phyloP scores from a whole-genome alignment of 352 stramenopile genomes.

The Pythium coloratum region DNA sequence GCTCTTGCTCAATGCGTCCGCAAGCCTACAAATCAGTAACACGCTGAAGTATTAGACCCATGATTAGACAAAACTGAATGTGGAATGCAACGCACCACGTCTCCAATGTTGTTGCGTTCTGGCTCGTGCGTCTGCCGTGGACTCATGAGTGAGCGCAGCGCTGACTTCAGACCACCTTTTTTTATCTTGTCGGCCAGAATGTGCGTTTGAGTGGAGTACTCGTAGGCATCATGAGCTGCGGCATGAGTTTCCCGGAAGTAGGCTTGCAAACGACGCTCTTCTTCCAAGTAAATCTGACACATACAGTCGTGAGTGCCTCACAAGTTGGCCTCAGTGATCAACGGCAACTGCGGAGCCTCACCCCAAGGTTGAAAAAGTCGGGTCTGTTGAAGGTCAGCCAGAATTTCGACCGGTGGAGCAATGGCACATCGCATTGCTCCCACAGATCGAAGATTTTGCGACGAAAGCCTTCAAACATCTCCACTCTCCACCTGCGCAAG shows the following conservation, averaged over 20 bases:
- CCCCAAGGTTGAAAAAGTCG: constrained; percentile 79
- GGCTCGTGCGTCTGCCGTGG: constrained; percentile 25
- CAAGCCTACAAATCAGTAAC: constrained; percentile 33
- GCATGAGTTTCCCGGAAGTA: constrained; percentile 38
- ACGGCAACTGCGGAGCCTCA: constrained; percentile 16
- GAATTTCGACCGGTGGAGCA: constrained; percentile 81
- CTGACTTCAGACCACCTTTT: constrained; percentile 23
- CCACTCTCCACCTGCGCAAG: constrained; percentile 51
- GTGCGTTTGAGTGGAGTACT: constrained; percentile 38
- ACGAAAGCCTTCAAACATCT: constrained; percentile 53
- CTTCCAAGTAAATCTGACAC: constrained; percentile 62
- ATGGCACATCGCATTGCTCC: constrained; percentile 58
- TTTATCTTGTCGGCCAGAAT: constrained; percentile 22
- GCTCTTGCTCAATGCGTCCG: constrained; percentile 56
- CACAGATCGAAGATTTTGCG: constrained; percentile 71
- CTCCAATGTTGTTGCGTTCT: constrained; percentile 28
- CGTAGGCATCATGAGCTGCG: constrained; percentile 38
- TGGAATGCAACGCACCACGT: constrained; percentile 31
- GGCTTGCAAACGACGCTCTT: constrained; percentile 49
- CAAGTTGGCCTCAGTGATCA: not conserved
- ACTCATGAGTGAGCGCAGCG: constrained; percentile 32
- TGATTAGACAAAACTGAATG: not conserved
- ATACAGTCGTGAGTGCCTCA: not conserved
- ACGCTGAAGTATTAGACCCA: not conserved
- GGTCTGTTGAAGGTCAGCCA: constrained; percentile 73